These are phyloP conservation scores for Puccinia coronata DNA, from an alignment of 1,284 basidiomycete species.

Conservation along the genomic window DNA sequence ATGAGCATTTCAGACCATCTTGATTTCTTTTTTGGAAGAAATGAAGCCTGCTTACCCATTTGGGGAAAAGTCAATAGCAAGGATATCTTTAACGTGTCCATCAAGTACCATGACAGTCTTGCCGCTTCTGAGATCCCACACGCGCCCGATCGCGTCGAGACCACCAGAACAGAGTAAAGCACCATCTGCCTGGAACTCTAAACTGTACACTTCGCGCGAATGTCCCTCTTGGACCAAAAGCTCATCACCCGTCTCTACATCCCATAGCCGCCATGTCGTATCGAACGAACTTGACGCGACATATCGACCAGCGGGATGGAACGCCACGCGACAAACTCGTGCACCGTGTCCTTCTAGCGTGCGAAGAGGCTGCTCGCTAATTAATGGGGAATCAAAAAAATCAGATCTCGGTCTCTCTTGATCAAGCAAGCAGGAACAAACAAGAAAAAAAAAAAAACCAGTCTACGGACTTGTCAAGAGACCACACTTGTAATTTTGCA, in stretches of 20 bases:
- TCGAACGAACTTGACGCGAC: conserved; percentile 94
- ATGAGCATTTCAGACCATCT: background rate
- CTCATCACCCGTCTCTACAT: conserved; percentile 76
- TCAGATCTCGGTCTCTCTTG: background rate
- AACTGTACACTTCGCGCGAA: conserved; percentile 90
- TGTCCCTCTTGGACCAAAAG: conserved; percentile 93
- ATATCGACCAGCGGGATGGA: conserved; percentile 91
- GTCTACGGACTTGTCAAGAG: conserved; percentile 61
- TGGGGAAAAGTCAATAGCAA: conserved; percentile 87
- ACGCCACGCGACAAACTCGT: conserved; percentile 87
- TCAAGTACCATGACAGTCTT: conserved; percentile 97
- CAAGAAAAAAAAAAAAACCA: background rate
- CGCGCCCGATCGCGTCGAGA: conserved; percentile 90
- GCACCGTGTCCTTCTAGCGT: conserved; percentile 84
- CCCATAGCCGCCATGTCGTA: conserved; percentile 98
- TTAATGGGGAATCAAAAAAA: conserved; percentile 13
- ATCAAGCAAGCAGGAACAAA: background rate
- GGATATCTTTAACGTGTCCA: conserved; percentile 92
- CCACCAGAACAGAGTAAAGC: conserved; percentile 89
- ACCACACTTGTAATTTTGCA: conserved; percentile 82
- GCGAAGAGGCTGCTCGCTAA: conserved; percentile 74
- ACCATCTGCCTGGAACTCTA: conserved; percentile 95
- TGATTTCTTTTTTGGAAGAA: conserved; percentile 18
- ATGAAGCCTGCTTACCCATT: conserved; percentile 72
- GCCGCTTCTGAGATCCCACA: conserved; percentile 95